Evolutionary conservation across 75 land plant genomes (phyloP).

Genomic region (Sequoia sempervirens): DNA sequence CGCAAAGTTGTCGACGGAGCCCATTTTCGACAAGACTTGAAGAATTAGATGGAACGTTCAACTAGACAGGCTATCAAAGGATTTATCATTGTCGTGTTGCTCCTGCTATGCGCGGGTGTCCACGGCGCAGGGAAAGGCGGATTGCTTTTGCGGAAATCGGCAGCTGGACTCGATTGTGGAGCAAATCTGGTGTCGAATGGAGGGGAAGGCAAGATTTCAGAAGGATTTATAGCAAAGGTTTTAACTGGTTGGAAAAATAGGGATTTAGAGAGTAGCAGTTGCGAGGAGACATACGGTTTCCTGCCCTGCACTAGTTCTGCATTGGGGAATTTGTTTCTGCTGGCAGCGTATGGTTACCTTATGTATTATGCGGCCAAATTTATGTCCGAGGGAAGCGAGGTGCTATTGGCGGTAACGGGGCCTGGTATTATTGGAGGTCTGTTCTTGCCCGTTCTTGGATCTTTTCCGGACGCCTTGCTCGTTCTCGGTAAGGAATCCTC

Average conservation of each 20-base stretch:
- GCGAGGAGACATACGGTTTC: slow-evolving; percentile 79
- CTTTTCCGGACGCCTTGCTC: slow-evolving; percentile 78
- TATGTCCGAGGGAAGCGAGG: slow-evolving; percentile 75
- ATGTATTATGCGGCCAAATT: slow-evolving; percentile 61
- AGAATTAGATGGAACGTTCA: too few species aligned
- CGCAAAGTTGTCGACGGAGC: too few species aligned
- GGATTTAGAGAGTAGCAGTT: not conserved
- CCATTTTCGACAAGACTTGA: too few species aligned
- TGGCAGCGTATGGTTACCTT: slow-evolving; percentile 58
- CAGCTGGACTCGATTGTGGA: not conserved
- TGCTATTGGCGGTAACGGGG: slow-evolving; percentile 56
- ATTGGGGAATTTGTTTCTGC: slow-evolving; percentile 59
- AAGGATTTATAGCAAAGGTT: not conserved
- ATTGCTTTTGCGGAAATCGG: not conserved
- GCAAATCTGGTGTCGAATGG: not conserved
- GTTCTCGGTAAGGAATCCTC: slow-evolving; percentile 43
- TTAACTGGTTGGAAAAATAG: not conserved
- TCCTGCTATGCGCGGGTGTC: not conserved
- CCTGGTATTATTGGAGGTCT: slow-evolving; percentile 83
- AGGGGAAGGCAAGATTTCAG: not conserved
- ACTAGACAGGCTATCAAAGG: too few species aligned
- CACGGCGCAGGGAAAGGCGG: not conserved
- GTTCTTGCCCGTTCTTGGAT: slow-evolving; percentile 78
- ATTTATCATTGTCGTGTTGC: not conserved
- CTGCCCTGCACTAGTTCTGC: slow-evolving; percentile 65